Evolutionary conservation across 2,329 filamentous ascomycete species (phyloP).

Genomic region (Pseudocercospora cruenta): DNA sequence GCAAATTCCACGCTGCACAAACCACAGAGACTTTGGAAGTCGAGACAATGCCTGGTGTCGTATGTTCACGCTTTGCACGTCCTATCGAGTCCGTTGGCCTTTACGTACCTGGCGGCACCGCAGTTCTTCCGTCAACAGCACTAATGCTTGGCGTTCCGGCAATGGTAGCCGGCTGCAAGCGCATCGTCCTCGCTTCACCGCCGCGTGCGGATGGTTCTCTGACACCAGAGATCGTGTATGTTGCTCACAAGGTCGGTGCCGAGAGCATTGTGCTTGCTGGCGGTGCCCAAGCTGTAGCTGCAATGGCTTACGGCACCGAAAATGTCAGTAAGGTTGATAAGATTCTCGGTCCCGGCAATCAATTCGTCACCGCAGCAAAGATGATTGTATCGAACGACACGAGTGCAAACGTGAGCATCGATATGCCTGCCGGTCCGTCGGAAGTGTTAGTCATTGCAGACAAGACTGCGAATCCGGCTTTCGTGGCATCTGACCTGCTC

Average conservation of each 20-base stretch:
- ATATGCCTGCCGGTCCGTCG: conserved; percentile 96
- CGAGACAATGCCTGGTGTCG: conserved; percentile 96
- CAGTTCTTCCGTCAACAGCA: conserved; percentile 93
- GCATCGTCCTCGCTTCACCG: conserved; percentile 90
- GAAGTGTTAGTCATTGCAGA: conserved; percentile 97
- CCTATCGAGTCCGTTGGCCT: conserved; percentile 95
- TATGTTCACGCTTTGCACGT: conserved; percentile 89
- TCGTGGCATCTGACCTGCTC: conserved; percentile 91
- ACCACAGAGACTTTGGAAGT: conserved; percentile 80
- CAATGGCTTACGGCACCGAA: conserved; percentile 96
- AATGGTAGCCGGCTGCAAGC: conserved; percentile 95
- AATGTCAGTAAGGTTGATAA: conserved; percentile 97
- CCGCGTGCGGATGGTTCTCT: conserved; percentile 86
- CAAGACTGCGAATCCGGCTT: conserved; percentile 82
- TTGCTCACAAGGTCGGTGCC: conserved; percentile 93
- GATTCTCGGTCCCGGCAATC: conserved; percentile 95
- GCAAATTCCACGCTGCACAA: conserved; percentile 90
- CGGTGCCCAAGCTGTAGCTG: conserved; percentile 92
- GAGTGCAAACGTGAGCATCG: conserved; percentile 90
- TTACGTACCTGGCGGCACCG: conserved; percentile 94
- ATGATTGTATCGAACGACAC: conserved; percentile 99
- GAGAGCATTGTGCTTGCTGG: conserved; percentile 95
- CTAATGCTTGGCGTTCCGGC: conserved; percentile 98
- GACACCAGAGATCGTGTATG: conserved; percentile 96
- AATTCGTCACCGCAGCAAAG: conserved; percentile 97